Evolutionary conservation across 805 yeast species (phyloP).

Genomic region (Nakazawaea siamensis): DNA sequence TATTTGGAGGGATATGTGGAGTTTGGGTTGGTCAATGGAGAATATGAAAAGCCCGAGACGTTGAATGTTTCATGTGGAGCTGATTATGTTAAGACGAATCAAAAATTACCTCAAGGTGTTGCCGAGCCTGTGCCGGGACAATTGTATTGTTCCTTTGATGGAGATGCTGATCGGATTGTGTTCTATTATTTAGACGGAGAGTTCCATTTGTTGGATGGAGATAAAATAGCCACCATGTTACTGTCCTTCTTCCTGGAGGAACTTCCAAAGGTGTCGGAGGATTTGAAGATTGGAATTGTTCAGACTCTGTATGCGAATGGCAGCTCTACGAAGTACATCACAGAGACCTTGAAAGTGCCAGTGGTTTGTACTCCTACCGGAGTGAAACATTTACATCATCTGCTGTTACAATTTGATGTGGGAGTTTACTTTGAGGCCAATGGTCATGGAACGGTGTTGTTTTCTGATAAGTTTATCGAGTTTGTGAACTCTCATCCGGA

Average conservation of each 20-base stretch:
- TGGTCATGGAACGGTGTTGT: constrained; percentile 96
- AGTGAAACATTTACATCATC: constrained; percentile 93
- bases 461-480: constrained; percentile 43
- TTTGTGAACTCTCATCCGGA: constrained; percentile 35
- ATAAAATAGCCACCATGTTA: constrained; percentile 79
- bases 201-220: constrained; percentile 78
- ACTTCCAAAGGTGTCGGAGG: constrained; percentile 32
- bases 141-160: constrained; percentile 83
- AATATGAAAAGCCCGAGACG: constrained; percentile 41
- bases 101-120: constrained; percentile 61
- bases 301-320: constrained; percentile 99
- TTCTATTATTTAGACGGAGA: constrained; percentile 50
- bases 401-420: constrained; percentile 74
- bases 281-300: constrained; percentile 63
- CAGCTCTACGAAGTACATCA: constrained; percentile 67
- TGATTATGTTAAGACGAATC: constrained; percentile 88
- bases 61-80: constrained; percentile 88
- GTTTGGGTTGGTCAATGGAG: constrained; percentile 41
- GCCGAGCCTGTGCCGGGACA: constrained; percentile 29
- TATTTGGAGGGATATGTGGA: constrained; percentile 33
- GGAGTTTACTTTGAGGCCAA: constrained; percentile 98
- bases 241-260: constrained; percentile 55
- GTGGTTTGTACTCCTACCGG: constrained; percentile 92
- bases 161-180: constrained; percentile 94
- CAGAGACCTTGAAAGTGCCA: constrained; percentile 55